A percentile compares a stretch with the other conserved stretches of the same genome.
Conservation (phyloP, 2,329 filamentous ascomycete genomes). For the Ophiostoma novo-ulmi region DNA sequence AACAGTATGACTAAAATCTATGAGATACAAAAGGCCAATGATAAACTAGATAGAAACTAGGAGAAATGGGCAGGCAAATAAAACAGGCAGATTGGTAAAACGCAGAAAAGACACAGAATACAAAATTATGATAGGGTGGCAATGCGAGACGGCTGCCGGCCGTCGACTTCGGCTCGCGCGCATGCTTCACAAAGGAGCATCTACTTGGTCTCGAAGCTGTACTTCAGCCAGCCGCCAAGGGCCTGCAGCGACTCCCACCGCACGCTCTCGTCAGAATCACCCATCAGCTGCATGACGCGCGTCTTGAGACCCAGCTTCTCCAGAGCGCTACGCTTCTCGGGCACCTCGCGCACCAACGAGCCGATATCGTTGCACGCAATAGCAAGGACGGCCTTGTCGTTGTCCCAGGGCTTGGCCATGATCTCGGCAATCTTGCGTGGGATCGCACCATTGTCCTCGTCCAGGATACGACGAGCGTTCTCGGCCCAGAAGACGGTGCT, state of each 20-base stretch:
- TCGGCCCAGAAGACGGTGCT: constrained; percentile 86
- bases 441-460: constrained; percentile 73
- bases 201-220: constrained; percentile 51
- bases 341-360: constrained; percentile 81
- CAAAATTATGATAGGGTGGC: neutral
- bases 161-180: neutral
- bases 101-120: neutral
- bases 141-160: neutral
- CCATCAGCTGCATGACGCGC: constrained; percentile 90
- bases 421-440: constrained; percentile 81
- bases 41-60: neutral
- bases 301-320: constrained; percentile 82
- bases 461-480: constrained; percentile 80
- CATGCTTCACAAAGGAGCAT: neutral
- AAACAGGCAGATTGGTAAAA: constrained; percentile 1
- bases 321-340: constrained; percentile 72
- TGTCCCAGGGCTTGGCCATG: constrained; percentile 66
- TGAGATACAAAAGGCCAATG: constrained; percentile 14
- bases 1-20: constrained; percentile 16
- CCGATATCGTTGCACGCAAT: constrained; percentile 92
- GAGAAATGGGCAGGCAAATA: neutral
- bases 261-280: constrained; percentile 78
- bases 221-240: constrained; percentile 62
- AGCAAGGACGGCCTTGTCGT: constrained; percentile 80
- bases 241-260: constrained; percentile 89